Base-by-base conservation (phyloP, 2,329 filamentous ascomycete species). In the Biscogniauxia marginata region DNA sequence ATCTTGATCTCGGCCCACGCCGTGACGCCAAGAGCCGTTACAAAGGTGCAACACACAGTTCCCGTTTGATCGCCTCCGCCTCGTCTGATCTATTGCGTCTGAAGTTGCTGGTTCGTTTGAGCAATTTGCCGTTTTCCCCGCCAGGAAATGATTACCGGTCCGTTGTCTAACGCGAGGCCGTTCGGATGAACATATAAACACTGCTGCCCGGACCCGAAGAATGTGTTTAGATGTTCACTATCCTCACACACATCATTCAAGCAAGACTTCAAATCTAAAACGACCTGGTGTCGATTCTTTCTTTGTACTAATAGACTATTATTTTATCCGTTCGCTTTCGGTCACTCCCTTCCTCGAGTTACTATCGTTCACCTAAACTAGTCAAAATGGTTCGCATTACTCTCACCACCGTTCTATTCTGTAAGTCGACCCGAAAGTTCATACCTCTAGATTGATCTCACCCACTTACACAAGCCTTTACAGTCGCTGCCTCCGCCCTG, bases 301-400 rank as follows among this genome's bases (percentile, higher is more conserved):
- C 13, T 11, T 9, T 39, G 13, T 16, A 39, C 9, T 4, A n/a
- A 39, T 16, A 39, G n/a, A 3, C 30, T 39, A n/a, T 39, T 16
- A 39, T 39, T n/a, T 39, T 16, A 39, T n/a, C 13, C 30, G n/a
- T 39, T 13, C 6, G 30, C 13, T 39, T 39, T n/a, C 9, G 1
- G 30, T 16, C 30, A n/a, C 30, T 39, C 7, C 13, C n/a, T 39
- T 2, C 30, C 30, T 5, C 30, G 13, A 16, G 9, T 39, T n/a
- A 39, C 9, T 39, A 39, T 39, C 30, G n/a, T n/a, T 16, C 30
- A 8, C 5, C n/a, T 5, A 39, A n/a, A 11, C 30, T 39, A 39
- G 53, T 62, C 69, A 71, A 68, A 64, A 73, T 73, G 71, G 71
- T 71, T 61, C 69, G 65, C 63, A 60, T 72, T 57, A 68, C 56